These are phyloP conservation scores for Rosa rugosa DNA, from an alignment of 306 rosid genomes.

Conservation along the genomic window DNA sequence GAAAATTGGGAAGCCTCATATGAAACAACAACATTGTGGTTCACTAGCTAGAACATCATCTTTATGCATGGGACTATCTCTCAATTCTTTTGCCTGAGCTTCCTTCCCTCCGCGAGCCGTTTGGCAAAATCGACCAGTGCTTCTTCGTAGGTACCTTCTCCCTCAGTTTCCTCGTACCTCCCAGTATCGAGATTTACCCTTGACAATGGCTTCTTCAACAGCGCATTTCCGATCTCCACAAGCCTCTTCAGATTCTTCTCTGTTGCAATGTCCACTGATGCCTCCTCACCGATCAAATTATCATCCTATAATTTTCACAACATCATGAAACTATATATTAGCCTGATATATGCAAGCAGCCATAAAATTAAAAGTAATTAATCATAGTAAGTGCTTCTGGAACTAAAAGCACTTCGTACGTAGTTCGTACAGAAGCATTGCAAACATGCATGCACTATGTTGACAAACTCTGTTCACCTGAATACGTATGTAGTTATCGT, in stretches of 20 bases:
- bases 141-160: constrained; percentile 25
- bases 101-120: constrained; percentile 21
- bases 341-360: not conserved
- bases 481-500: constrained; percentile 42
- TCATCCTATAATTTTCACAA: constrained; percentile 27
- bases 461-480: constrained; percentile 12
- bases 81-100: constrained; percentile 10
- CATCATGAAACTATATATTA: not conserved
- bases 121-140: constrained; percentile 28
- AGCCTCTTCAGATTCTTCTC: constrained; percentile 28
- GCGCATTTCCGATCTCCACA: constrained; percentile 21
- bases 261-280: constrained; percentile 28
- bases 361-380: too few species aligned
- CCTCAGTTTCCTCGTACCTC: constrained; percentile 17
- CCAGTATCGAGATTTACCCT: constrained; percentile 32
- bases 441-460: too few species aligned
- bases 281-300: constrained; percentile 18
- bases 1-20: too few species aligned
- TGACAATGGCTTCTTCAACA: constrained; percentile 31
- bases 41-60: too few species aligned
- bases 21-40: too few species aligned
- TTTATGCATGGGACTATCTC: not conserved
- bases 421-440: not conserved
- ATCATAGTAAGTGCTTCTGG: too few species aligned
- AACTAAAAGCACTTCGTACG: not conserved